These are phyloP conservation scores for Parasarocladium wereldwijsianum DNA, from an alignment of 2,329 filamentous ascomycete species.

Conservation along the genomic window DNA sequence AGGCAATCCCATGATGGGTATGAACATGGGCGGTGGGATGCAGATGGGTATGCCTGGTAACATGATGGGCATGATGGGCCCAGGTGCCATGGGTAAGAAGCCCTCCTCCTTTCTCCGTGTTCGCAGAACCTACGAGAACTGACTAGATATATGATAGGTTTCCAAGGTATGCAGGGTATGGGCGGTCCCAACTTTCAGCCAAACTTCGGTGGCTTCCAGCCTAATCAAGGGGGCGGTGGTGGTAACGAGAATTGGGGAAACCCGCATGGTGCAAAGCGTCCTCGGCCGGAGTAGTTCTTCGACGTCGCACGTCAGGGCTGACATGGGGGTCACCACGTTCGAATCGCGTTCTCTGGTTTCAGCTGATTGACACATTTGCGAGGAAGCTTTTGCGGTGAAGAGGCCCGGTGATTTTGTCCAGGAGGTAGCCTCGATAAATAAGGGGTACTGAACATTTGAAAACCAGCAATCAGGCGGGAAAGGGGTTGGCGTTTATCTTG, in stretches of 20 bases:
- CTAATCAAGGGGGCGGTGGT: constrained; percentile 27
- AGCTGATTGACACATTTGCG: too few relatives aligned
- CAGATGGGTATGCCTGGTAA: constrained; percentile 44
- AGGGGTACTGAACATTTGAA: constrained; percentile 3
- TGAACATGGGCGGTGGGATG: constrained; percentile 33
- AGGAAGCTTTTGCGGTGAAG: too few relatives aligned
- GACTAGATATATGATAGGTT: constrained; percentile 28
- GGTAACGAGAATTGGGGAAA: constrained; percentile 54
- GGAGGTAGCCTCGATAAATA: not conserved
- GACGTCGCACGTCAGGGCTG: too few relatives aligned
- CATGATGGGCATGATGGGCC: constrained; percentile 42
- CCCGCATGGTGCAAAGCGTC: constrained; percentile 67
- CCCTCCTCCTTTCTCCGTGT: not conserved
- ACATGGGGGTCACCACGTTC: too few relatives aligned
- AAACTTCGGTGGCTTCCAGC: constrained; percentile 46
- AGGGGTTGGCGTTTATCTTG: not conserved
- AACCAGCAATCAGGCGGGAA: too few relatives aligned
- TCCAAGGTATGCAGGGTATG: constrained; percentile 56
- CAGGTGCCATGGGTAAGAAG: constrained; percentile 23
- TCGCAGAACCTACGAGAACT: not conserved
- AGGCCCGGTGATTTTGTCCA: not conserved
- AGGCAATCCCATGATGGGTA: constrained; percentile 35
- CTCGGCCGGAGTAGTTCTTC: constrained; percentile 49
- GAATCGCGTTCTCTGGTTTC: too few relatives aligned
- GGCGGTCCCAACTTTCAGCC: constrained; percentile 59